A percentile compares a stretch with the other conserved stretches of the same genome.
Evolutionary conservation across 805 yeast genomes (phyloP).

Genomic region (Metschnikowia amazonensis): DNA sequence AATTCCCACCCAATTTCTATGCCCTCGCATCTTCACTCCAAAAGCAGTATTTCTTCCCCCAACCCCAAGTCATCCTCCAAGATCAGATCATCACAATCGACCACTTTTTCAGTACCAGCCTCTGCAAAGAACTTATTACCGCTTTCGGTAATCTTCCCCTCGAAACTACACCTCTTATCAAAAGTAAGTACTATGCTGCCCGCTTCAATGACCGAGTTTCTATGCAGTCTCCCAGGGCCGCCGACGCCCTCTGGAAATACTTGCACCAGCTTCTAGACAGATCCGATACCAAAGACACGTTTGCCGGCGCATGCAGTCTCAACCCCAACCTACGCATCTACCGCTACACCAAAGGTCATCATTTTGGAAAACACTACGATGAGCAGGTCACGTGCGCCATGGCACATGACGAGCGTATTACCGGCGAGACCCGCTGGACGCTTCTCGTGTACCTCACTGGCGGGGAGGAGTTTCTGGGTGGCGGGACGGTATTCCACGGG

Average conservation of each 20-base stretch:
- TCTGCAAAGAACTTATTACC: constrained; percentile 39
- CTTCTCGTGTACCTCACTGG: constrained; percentile 55
- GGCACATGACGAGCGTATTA: constrained; percentile 21
- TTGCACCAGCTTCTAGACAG: constrained; percentile 31
- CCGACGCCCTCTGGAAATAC: constrained; percentile 41
- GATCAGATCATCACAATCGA: constrained; percentile 41
- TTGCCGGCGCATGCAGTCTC: constrained; percentile 42
- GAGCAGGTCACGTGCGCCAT: constrained; percentile 43
- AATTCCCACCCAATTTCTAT: constrained; percentile 19
- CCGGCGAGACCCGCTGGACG: constrained; percentile 56
- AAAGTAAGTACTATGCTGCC: constrained; percentile 52
- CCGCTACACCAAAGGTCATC: constrained; percentile 53
- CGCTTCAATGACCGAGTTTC: constrained; percentile 52
- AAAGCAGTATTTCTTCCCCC: constrained; percentile 18
- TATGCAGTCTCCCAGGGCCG: constrained; percentile 36
- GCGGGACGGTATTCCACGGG: constrained; percentile 54
- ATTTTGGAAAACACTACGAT: constrained; percentile 59
- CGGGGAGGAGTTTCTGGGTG: constrained; percentile 53
- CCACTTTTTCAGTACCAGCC: constrained; percentile 33
- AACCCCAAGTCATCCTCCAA: constrained; percentile 22
- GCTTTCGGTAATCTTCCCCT: constrained; percentile 25
- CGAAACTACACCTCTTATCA: constrained; percentile 47
- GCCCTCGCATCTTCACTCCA: constrained; percentile 9
- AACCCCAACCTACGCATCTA: constrained; percentile 56
- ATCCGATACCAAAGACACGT: constrained; percentile 24